Conservation (phyloP, 768 basidiomycete species). For the Mycena belliarum region DNA sequence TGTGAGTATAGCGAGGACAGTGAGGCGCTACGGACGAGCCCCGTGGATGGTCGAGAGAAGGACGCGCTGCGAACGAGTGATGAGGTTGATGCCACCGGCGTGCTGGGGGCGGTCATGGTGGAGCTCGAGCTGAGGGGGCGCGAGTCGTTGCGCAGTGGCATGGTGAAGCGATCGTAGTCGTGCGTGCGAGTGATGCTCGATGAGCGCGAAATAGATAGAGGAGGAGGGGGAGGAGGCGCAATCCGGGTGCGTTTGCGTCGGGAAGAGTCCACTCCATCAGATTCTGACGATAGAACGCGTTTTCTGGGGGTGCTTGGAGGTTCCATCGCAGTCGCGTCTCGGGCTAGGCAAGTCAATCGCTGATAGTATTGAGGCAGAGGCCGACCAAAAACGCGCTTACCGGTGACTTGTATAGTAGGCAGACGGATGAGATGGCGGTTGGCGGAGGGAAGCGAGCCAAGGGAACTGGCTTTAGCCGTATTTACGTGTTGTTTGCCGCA, state of each 20-base stretch:
- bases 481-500: conserved; percentile 39
- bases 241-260: conserved; percentile 33
- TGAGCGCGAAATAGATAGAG: conserved; percentile 13
- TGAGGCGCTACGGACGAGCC: conserved; percentile 30
- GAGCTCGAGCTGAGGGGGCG: conserved; percentile 10
- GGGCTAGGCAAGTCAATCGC: not conserved
- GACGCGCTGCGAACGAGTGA: conserved; percentile 30
- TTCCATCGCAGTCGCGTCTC: conserved; percentile 22
- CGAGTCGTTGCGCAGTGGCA: conserved; percentile 12
- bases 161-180: conserved; percentile 16
- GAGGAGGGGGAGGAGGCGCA: conserved; percentile 33
- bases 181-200: conserved; percentile 18
- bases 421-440: not conserved
- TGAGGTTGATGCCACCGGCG: not conserved
- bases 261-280: conserved; percentile 24
- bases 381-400: not conserved
- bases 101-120: not conserved
- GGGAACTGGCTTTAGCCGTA: conserved; percentile 23
- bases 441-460: not conserved
- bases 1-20: conserved; percentile 24
- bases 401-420: not conserved
- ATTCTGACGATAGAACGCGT: conserved; percentile 35
- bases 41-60: conserved; percentile 7
- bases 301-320: conserved; percentile 26
- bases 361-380: not conserved